Base-by-base conservation (phyloP, 192 early-diverging fungal genomes). In the Coemansia sp. region DNA sequence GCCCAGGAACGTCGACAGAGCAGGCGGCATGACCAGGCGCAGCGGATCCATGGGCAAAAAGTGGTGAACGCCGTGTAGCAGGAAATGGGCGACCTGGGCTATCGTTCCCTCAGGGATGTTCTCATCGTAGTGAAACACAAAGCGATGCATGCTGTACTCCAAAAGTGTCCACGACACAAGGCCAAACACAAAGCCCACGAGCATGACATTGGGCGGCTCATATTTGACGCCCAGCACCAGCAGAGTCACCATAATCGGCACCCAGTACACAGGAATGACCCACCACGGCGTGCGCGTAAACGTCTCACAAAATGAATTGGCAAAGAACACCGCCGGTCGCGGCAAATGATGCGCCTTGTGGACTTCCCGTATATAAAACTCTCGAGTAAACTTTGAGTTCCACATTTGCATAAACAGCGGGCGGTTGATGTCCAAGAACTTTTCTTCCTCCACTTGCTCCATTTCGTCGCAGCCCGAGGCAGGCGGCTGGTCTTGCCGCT, bases 11-110 rank as follows among this genome's bases (percentile, higher is more conserved):
- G 75, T 83, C 57, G 75, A 77, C 51, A 84, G 86, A 19, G 87
- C 92, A 21, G 96, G 94, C 11, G 96, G 96, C 92, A 96, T 95
- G 5, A 98, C 96, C n/a, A 98, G 87, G 9, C 96, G 89, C 79
- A 95, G 67, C 86, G 83, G 90, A 69, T 98, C 94, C 94, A 96
- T 96, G 9, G 96, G 96, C 25, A 98, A 73, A 75, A 90, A 96
- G 71, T 98, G 94, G 76, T 98, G 96, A 35, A 98, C 92, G 19
- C 96, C 96, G 72, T 98, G 96, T 24, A 95, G 83, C 69, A 91
- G 60, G 71, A 98, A 98, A 66, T 98, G 96, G 6, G 88, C 59
- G 4, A 84, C 75, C 63, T 95, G 84, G 14, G 88, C 87, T 29
- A 87, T 57, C 19, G 86, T 89, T 56, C 91, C 85, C 70, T 96